Evolutionary conservation across 2,329 filamentous ascomycete genomes (phyloP).

Genomic region (Pezicula carpinea): DNA sequence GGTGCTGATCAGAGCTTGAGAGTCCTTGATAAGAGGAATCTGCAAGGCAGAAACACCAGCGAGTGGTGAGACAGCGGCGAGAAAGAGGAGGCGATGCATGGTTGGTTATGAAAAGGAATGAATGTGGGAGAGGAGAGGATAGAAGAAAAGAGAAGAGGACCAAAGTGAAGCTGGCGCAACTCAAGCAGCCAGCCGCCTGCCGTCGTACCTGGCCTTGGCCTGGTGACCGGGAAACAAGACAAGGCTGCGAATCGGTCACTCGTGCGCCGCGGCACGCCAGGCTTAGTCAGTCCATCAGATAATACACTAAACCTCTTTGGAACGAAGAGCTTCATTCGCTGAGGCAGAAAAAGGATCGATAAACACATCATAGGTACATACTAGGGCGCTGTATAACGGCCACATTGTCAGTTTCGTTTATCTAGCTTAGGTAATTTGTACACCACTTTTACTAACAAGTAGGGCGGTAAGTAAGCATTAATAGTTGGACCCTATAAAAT

Average conservation of each 20-base stretch:
- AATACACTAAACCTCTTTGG: not conserved
- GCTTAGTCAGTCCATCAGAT: not conserved
- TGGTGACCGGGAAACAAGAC: no score
- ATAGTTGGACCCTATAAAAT: no score
- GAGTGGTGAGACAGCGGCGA: conserved; percentile 11
- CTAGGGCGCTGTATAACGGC: no score
- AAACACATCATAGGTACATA: no score
- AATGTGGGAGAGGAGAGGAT: not conserved
- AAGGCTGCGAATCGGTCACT: not conserved
- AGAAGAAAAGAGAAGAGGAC: not conserved
- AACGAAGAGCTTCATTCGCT: not conserved
- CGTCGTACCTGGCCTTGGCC: not conserved
- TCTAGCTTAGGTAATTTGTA: no score
- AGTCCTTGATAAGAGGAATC: conserved; percentile 13
- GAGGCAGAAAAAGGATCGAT: no score
- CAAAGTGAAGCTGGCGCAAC: not conserved
- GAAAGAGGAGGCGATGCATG: conserved; percentile 12
- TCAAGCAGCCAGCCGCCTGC: not conserved
- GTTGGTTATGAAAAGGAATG: conserved; percentile 1
- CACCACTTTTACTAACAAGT: no score
- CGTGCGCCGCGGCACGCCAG: not conserved
- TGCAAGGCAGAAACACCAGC: conserved; percentile 13
- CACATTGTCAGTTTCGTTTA: no score
- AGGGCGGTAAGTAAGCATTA: no score
- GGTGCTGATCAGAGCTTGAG: conserved; percentile 17